Base-by-base conservation (phyloP, 768 basidiomycete genomes). In the Leccinum variicolor region DNA sequence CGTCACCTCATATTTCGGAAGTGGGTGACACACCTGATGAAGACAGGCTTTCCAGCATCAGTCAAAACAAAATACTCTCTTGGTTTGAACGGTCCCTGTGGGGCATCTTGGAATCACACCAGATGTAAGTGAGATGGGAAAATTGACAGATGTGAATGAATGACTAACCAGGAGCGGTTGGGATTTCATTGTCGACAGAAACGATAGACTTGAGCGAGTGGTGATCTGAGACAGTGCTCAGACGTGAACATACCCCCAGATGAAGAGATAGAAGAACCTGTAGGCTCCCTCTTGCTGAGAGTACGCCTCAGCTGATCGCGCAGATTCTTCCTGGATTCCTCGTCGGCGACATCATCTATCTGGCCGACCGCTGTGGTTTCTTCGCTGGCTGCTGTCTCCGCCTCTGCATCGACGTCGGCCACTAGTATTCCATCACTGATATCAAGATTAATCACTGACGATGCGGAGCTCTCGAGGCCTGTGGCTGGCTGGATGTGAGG, bases 1-100 rank as follows among this genome's bases (percentile, higher is more conserved):
- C 11, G 50, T 15, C 41, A 43, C 31, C 34, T 41, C 33, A 23
- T 4, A 45, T 36, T 39, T 56, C 41, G 26, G 33, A 53, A 21
- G 17, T 31, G 19, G 10, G 39, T 5, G 49, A 63, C 77, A 58
- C 71, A 90, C 94, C 91, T 92, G 45, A 85, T 80, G 67, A 91
- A 99, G 11, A 99, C 94, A n/a, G 95, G 95, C 73, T 99, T 98
- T 28, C 97, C 97, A 29, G 97, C 97, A 60, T 95, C 86, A 0
- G 95, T 98, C 19, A 98, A 80, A 15, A 98, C 83, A 67, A 91
- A 97, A 71, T 98, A 99, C 68, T 92, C 84, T 53, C 94, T 80
- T 23, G 82, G 83, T 52, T 78, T 75, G 65, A 72, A 74, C 14
- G 59, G 60, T n/a, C 69, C 62, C 2, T 53, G 60, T 33, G 50